These are phyloP conservation scores for Tylopilus subfusipes DNA, from an alignment of 768 basidiomycete species.

Conservation along the genomic window DNA sequence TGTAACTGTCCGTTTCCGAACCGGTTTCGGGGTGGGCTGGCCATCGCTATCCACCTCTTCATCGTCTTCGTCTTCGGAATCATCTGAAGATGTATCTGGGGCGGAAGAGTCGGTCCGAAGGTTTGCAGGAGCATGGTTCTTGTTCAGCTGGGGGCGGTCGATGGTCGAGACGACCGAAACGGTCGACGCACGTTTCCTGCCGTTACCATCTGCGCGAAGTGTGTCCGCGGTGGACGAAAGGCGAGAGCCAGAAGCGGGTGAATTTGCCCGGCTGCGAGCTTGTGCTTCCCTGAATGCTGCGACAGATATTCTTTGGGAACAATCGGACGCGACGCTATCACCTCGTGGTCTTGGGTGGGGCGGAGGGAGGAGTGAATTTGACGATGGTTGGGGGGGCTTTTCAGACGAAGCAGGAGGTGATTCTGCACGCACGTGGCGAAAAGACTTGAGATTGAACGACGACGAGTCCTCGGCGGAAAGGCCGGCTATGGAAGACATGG, in stretches of 20 bases:
- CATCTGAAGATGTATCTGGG: conserved; percentile 29
- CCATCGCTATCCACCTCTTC: conserved; percentile 37
- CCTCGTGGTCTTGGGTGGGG: conserved; percentile 50
- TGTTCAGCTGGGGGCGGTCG: conserved; percentile 17
- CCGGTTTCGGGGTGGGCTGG: conserved; percentile 32
- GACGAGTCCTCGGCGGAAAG: conserved; percentile 18
- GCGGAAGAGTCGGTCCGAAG: conserved; percentile 16
- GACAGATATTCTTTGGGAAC: conserved; percentile 73
- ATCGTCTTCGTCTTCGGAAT: conserved; percentile 36
- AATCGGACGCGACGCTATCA: conserved; percentile 56
- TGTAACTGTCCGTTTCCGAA: conserved; percentile 35
- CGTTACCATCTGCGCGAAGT: conserved; percentile 25
- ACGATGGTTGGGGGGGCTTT: conserved; percentile 26
- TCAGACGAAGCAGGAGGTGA: conserved; percentile 31
- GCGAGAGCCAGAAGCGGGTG: conserved; percentile 52
- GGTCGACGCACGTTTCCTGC: conserved; percentile 29
- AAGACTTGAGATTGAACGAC: conserved; percentile 73
- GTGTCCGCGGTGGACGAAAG: conserved; percentile 36
- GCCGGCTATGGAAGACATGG: conserved; percentile 31
- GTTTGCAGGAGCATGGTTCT: not conserved
- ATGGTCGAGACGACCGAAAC: conserved; percentile 22
- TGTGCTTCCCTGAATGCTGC: conserved; percentile 80
- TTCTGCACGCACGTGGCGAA: conserved; percentile 60
- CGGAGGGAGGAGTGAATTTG: conserved; percentile 32
- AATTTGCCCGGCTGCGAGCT: conserved; percentile 57